Base-by-base conservation (phyloP, 2,329 filamentous ascomycete species). In the Trichophyton mentagrophytes region DNA sequence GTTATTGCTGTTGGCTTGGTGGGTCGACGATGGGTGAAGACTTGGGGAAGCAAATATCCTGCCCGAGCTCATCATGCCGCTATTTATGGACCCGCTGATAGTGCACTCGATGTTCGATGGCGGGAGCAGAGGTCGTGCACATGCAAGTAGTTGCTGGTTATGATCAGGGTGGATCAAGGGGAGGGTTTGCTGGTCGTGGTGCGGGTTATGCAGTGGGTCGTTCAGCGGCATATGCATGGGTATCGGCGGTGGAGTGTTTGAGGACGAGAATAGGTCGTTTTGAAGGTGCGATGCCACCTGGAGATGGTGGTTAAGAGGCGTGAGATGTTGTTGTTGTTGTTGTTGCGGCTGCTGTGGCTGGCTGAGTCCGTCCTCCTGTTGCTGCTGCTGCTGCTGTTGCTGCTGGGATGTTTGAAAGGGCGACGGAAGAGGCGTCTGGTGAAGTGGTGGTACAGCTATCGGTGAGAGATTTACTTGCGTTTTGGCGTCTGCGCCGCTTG, bases 151-250 rank as follows among this genome's bases (percentile, higher is more conserved):
- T 9, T 53, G 49, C 22, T 53, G 49, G 25, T 53, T 53, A 53
- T 53, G 49, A 53, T 53, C 49, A 15, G 49, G 49, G 22, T 53
- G 49, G 49, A 53, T 53, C 13, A 53, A 5, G 7, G 25, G 49
- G 11, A 53, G 22, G n/a, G 49, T 53, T 7, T 53, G 49, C 49
- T 53, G 49, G 49, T 53, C 49, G 22, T 53, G 49, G 15, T 53
- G 49, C 22, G 49, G 27, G 49, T 53, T 53, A 33, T 30, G 49
- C 22, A 53, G 27, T 33, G 49, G 49, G 27, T 53, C 49, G 25
- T 27, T 53, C 33, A 53, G 25, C 49, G 55, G 55, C 38, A 59
- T 42, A 17, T 59, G 57, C 57, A 59, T 59, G 27, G 33, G 38
- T 30, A 59, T 44, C 25, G 57, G 33, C 25, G 57, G 42, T 47